Base-by-base conservation (phyloP, 169 alveolate genomes). In the Plasmodium fragile region DNA sequence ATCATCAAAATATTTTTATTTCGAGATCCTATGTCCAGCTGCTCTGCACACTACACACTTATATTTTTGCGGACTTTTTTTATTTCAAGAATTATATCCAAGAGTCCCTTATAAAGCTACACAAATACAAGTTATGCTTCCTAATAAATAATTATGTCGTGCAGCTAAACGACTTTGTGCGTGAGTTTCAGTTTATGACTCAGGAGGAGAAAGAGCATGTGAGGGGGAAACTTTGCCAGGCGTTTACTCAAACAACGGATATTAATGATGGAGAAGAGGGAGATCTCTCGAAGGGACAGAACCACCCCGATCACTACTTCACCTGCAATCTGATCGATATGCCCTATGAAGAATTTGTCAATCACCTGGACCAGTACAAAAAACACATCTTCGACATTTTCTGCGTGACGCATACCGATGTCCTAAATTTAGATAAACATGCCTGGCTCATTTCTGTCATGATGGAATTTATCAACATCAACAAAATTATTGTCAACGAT, bases 1-100 rank as follows among this genome's bases (percentile, higher is more conserved):
- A 91, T 59, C 84, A 91, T 81, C 32, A 80, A 4, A 91, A 91
- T 71, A 69, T 81, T 18, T 91, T 71, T 18, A 91, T 91, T 8
- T 91, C 94, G 28, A 79, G 94, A 69, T 91, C 92, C 1, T 81
- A 91, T 18, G 55, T 81, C 10, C 94, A 91, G 22, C 83, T 91
- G 28, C 53, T 91, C 72, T 91, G 94, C 36, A 43, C 94, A 0
- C 77, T 91, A 13, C 92, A 91, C 70, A 91, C 94, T n/a, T 91
- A 91, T 39, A 81, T 91, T 16, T 91, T 91, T 91, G 30, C 79
- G 5, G 59, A 91, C 25, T 91, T 80, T 81, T n/a, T 55, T 11
- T 81, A 65, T 80, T 91, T 91, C 30, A 91, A 91, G 70, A 25
- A 34, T 10, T 81, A 81, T 91, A 81, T 91, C 18, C 69, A 73